Evolutionary conservation across 257 asterid species (phyloP), one percentile per base, ranked within the genome.

Genomic region (Solanum rostratum): DNA sequence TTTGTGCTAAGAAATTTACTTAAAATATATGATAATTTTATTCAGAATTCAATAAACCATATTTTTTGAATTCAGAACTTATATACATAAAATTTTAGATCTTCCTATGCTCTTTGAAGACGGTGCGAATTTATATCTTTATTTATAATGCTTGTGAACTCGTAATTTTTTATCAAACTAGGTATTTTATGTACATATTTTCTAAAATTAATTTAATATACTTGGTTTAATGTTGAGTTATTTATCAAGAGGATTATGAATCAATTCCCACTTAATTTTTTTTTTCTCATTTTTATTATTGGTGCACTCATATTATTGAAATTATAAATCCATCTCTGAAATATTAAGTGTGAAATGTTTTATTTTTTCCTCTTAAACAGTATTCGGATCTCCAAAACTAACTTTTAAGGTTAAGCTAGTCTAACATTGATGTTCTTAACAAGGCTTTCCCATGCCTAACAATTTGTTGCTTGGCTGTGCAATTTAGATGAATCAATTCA

Each of bases 401-500:
- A 0, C 22, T 45, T 46, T 76, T 49, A 9, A 1, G 60, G 1
- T 14, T 49, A 10, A 76, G 16, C 3, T 46, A 46, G 13, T 0
- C n/a, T 15, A 0, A 27, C 16, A 4, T 74, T 16, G 2, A 74
- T 22, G 46, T 73, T 45, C 1, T 49, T 76, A 49, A 76, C 39
- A 49, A 68, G 45, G 50, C 18, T 68, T 66, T 68, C 15, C 1
- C 27, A 18, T 80, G 6, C 68, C 46, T 20, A 27, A 82, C 27
- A 82, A 45, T n/a, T 46, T 50, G 18, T 5, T 63, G 10, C 65
- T 46, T 20, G 52, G 50, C 39, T 80, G 18, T 54, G 29, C 16
- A 54, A 62, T 54, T 18, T n/a, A 82, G 85, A 82, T 82, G 80
- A 82, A 49, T 68, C 79, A 82, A 45, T 82, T 82, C 85, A 82